phyloP scores from a whole-genome alignment of 2,329 filamentous ascomycete genomes.

The Colletotrichum scovillei region DNA sequence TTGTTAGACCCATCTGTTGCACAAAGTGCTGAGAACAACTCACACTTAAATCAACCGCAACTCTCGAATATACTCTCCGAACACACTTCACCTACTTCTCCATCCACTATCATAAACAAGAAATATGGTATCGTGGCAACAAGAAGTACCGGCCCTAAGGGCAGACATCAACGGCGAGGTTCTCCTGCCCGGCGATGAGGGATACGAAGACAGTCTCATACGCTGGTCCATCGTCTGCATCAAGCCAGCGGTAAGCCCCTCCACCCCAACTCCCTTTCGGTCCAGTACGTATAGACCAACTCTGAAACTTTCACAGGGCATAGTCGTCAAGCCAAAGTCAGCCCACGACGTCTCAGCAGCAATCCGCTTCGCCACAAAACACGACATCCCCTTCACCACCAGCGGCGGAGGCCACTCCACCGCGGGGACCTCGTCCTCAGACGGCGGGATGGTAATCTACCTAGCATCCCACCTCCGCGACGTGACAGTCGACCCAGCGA shows the following conservation, averaged over 20 bases:
- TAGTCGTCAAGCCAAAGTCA: neutral
- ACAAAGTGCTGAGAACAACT: too few relatives aligned
- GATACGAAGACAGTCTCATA: conserved; percentile 47
- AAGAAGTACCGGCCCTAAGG: neutral
- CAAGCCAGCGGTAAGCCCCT: conserved; percentile 45
- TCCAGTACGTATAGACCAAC: conserved; percentile 47
- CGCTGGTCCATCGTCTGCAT: conserved; percentile 51
- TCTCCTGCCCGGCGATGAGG: conserved; percentile 46
- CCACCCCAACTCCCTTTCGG: conserved; percentile 46
- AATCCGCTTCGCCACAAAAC: neutral
- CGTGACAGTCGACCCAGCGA: neutral
- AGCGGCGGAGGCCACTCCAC: neutral
- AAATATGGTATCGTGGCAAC: neutral
- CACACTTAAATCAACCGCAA: neutral
- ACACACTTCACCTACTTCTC: neutral
- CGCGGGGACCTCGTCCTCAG: neutral
- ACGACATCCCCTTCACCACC: neutral
- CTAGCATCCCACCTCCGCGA: neutral
- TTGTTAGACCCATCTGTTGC: too few relatives aligned
- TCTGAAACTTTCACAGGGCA: neutral
- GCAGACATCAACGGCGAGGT: conserved; percentile 40
- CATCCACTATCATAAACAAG: neutral
- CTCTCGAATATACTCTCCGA: fast-evolving
- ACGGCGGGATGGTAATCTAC: neutral
- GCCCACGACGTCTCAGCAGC: neutral